Evolutionary conservation across 192 early-diverging fungal genomes (phyloP), one percentile per base, ranked within the genome.

Genomic region (Coemansia sp.): DNA sequence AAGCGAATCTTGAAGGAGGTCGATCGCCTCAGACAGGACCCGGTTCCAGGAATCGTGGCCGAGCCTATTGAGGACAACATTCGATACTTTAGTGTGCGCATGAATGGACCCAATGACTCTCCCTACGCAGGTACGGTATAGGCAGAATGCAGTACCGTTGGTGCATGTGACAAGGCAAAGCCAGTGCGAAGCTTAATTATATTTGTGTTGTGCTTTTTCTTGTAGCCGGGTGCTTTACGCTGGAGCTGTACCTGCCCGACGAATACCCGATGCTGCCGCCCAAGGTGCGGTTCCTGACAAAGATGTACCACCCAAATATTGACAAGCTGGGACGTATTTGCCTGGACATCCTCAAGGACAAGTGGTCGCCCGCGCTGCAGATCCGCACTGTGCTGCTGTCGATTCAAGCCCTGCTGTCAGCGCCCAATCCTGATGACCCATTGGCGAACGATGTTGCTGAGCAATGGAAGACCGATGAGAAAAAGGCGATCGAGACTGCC

Each of bases 221-320:
- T 68, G 31, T 85, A 96, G 96, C 94, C 47, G 96, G 97, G 18
- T 80, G 86, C 27, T 99, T 99, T 80, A 94, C 91, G 72, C 89
- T 99, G 58, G 97, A 99, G 76, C 88, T 99, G 62, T 99, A 95
- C 75, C 82, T 99, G 70, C 95, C 97, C 65, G 96, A 97, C 68
- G 95, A 96, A 29, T 99, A 99, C 74, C 97, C 97, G 29, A 99
- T 99, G 97, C 90, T 91, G 3, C 94, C 97, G 50, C 97, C 97
- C 46, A 99, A 97, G 87, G 97, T 99, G 43, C 94, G 96, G 24
- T 98, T 95, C 71, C 85, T 99, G 80, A 99, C 97, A 57, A 95
- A 94, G 83, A 99, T 99, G 78, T 99, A 99, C 85, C 96, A 98
- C 79, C 96, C 96, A 22, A 99, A 99, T 79, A 99, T 99, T 78